Percentiles rank a stretch among this genome's conserved stretches.
These are phyloP conservation scores for Primulina tabacum DNA, from an alignment of 257 asterid genomes.

Conservation along the genomic window DNA sequence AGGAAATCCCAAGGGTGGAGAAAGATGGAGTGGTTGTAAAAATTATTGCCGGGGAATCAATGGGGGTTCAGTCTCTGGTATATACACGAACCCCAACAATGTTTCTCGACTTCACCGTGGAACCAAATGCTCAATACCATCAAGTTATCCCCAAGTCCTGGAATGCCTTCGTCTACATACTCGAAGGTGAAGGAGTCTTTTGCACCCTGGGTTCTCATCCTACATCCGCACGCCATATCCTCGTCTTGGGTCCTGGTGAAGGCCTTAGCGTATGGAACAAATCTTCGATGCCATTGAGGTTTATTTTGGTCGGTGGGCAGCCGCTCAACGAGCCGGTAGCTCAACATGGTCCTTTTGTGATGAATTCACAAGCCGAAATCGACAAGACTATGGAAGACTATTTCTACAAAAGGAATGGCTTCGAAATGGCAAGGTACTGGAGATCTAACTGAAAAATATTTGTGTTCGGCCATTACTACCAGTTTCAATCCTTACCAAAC, in stretches of 20 bases:
- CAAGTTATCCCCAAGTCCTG: slow-evolving; percentile 71
- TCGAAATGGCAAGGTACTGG: slow-evolving; percentile 81
- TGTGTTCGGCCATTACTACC: slow-evolving; percentile 19
- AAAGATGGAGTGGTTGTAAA: slow-evolving; percentile 69
- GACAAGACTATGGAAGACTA: slow-evolving; percentile 78
- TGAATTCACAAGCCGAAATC: slow-evolving; percentile 85
- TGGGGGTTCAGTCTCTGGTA: slow-evolving; percentile 83
- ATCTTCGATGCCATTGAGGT: slow-evolving; percentile 51
- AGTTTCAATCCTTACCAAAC: slow-evolving; percentile 29
- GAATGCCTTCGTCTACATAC: slow-evolving; percentile 67
- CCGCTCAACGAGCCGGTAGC: slow-evolving; percentile 87
- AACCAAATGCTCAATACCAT: slow-evolving; percentile 52
- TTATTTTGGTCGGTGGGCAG: slow-evolving; percentile 68
- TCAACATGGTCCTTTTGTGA: slow-evolving; percentile 93
- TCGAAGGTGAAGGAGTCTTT: slow-evolving; percentile 81
- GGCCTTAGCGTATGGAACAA: slow-evolving; percentile 86
- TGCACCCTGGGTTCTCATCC: slow-evolving; percentile 43
- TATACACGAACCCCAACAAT: slow-evolving; percentile 83
- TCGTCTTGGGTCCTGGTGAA: slow-evolving; percentile 81
- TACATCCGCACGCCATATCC: slow-evolving; percentile 56
- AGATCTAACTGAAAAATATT: slow-evolving; percentile 44
- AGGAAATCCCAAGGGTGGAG: slow-evolving; percentile 62
- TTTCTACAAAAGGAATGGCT: slow-evolving; percentile 70
- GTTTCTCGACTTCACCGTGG: slow-evolving; percentile 76
- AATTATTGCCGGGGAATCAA: slow-evolving; percentile 86